Conservation (phyloP, 345 rosid genomes). For the Melaleuca alternifolia region DNA sequence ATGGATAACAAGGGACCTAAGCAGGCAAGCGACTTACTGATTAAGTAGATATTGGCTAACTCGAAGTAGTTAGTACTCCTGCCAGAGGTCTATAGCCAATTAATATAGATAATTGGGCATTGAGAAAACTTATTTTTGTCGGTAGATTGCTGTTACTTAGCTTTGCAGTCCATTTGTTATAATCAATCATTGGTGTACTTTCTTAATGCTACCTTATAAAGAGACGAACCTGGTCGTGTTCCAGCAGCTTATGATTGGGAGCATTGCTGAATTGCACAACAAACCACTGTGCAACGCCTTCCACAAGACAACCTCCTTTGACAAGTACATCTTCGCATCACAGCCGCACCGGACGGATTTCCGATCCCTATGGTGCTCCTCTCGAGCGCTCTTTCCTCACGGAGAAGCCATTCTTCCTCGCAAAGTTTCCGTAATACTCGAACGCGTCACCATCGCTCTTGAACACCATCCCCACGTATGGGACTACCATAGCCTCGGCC, state of each 20-base stretch:
- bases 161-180: background rate
- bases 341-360: conserved; percentile 92
- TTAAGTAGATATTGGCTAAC: background rate
- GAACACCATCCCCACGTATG: conserved; percentile 84
- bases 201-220: conserved; percentile 1
- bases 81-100: background rate
- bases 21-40: background rate
- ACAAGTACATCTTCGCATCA: conserved; percentile 77
- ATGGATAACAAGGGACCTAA: background rate
- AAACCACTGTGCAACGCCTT: conserved; percentile 66
- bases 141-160: background rate
- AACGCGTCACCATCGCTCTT: conserved; percentile 74
- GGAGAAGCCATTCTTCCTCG: conserved; percentile 81
- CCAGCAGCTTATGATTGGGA: conserved; percentile 87
- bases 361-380: conserved; percentile 79
- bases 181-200: background rate
- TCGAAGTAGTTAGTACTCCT: background rate
- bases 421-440: conserved; percentile 72
- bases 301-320: conserved; percentile 51
- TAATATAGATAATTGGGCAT: background rate
- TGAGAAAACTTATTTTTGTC: background rate
- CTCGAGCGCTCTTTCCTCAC: conserved; percentile 87
- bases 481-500: conserved; percentile 34
- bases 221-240: conserved; percentile 85
- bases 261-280: conserved; percentile 89